Base-by-base conservation (phyloP, 2,329 filamentous ascomycete genomes). In the Clarireedia monteithiana region DNA sequence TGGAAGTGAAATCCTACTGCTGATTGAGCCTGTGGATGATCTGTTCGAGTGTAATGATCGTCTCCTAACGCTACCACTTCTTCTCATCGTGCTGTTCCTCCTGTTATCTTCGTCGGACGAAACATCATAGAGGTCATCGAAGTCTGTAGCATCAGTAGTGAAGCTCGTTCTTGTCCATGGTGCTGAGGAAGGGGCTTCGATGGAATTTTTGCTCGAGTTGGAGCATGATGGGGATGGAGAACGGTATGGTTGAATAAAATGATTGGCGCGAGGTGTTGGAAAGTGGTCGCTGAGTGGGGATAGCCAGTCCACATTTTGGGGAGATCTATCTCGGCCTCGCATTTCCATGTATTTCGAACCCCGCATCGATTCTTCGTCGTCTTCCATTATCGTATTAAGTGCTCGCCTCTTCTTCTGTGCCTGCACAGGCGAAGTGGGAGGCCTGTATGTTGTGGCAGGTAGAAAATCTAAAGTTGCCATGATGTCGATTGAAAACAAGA, bases 101-200 rank as follows among this genome's bases (percentile, higher is more conserved):
- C 77, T 66, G 70, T 70, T 64, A 64, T 95, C 90, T 54, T 90
- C 83, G 62, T 95, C 90, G 15, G 89, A 68, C 50, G 67, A 91
- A 44, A 89, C 80, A 70, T 94, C 88, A 70, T 96, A 96, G 49
- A 96, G 75, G 65, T 95, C 89, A 71, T 95, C 89, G 65, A 92
- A 92, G 61, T 89, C 85, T 63, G 82, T 88, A 60, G 79, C 78
- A 64, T 83, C 81, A 62, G 85, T 85, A 69, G 79, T 75, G 64
- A 77, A 72, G 74, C 80, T 86, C 64, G 76, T 75, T 64, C 82
- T 77, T 59, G 71, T 84, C 87, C 86, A 84, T 26, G 76, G 77
- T 60, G 80, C 77, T 23, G 80, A 82, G 42, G 76, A 79, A 9
- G 74, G 76, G 64, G 76, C 77, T 53, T 76, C 82, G 17, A 27